Evolutionary conservation across 805 yeast species (phyloP).

Genomic region (Wickerhamiella shivajii): DNA sequence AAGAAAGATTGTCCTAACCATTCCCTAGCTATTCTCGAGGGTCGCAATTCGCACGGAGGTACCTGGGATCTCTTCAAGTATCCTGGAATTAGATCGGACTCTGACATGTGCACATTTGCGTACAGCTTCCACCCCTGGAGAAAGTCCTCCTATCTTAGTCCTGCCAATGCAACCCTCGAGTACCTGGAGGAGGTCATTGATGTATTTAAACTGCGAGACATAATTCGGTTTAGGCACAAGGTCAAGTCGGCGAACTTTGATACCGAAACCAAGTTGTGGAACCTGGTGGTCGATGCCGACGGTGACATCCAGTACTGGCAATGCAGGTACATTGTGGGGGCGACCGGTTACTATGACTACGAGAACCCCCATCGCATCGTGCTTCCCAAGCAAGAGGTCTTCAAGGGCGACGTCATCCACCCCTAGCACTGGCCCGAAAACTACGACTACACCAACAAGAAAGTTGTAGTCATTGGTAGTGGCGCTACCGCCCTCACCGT

Average conservation of each 20-base stretch:
- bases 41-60: not conserved
- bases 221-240: conserved; percentile 1
- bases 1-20: too few species aligned
- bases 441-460: not conserved
- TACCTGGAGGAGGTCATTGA: conserved; percentile 6
- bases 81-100: conserved; percentile 5
- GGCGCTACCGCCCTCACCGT: conserved; percentile 3
- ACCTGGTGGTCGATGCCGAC: not conserved
- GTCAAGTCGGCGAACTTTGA: conserved; percentile 1
- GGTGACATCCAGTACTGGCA: not conserved
- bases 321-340: conserved; percentile 1
- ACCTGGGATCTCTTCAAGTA: conserved; percentile 5
- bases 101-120: conserved; percentile 6
- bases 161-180: conserved; percentile 1
- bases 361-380: not conserved
- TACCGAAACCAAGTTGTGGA: conserved; percentile 2
- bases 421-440: conserved; percentile 4
- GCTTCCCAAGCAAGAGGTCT: not conserved
- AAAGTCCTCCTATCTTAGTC: not conserved
- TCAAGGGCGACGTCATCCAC: not conserved
- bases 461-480: conserved; percentile 2
- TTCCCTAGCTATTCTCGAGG: not conserved
- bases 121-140: conserved; percentile 6
- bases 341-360: conserved; percentile 4
- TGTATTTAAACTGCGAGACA: not conserved